Percentiles rank a stretch among this genome's conserved stretches.
Conservation (phyloP, 108 stramenopile genomes). For the Aurantiochytrium sp. region DNA sequence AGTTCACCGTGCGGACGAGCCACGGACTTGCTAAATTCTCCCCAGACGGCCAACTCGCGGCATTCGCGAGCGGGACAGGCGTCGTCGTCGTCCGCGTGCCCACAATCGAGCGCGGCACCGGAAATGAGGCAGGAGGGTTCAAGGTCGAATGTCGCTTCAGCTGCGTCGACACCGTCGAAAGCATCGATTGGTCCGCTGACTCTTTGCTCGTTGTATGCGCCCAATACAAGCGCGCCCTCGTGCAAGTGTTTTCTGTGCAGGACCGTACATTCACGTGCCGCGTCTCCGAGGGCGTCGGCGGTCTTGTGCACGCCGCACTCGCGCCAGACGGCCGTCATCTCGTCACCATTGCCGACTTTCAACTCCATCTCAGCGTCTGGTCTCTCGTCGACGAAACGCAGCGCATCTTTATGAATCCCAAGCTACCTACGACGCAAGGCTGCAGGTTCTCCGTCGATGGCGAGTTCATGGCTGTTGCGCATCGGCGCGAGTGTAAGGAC, state of each 20-base stretch:
- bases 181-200: not conserved
- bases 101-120: not conserved
- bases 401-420: not conserved
- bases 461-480: not conserved
- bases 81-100: not conserved
- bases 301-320: not conserved
- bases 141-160: not conserved
- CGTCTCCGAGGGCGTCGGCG: not conserved
- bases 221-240: not conserved
- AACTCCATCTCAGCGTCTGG: conserved; percentile 1
- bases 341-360: conserved; percentile 4
- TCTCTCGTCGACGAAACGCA: not conserved
- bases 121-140: not conserved
- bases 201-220: not conserved
- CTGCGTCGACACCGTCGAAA: not conserved
- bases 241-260: not conserved
- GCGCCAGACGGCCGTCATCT: not conserved
- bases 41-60: not conserved
- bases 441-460: not conserved
- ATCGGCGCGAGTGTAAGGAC: not conserved
- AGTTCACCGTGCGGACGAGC: not conserved
- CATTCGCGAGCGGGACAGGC: not conserved
- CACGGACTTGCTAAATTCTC: not conserved
- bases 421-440: not conserved
- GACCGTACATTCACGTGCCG: not conserved